Evolutionary conservation across 2,329 filamentous ascomycete species (phyloP).

Genomic region (Trichoderma sp.): DNA sequence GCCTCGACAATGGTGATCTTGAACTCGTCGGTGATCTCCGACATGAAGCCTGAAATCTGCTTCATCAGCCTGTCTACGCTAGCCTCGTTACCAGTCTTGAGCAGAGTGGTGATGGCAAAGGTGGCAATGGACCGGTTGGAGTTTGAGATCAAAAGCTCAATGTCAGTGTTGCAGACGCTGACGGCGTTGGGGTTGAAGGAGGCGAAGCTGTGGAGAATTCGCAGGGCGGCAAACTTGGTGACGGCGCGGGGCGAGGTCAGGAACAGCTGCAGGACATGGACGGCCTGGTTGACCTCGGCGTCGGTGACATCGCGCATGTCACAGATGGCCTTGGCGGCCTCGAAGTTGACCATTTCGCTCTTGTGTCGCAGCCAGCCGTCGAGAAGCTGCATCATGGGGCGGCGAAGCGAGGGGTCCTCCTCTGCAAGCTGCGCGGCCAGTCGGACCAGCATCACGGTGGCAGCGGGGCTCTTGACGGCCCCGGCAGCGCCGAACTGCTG

Average conservation of each 20-base stretch:
- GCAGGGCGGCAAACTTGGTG: slow-evolving; percentile 95
- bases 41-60: slow-evolving; percentile 98
- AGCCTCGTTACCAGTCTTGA: slow-evolving; percentile 97
- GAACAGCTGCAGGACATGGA: slow-evolving; percentile 95
- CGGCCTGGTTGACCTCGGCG: slow-evolving; percentile 84
- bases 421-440: slow-evolving; percentile 92
- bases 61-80: slow-evolving; percentile 98
- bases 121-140: slow-evolving; percentile 96
- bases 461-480: slow-evolving; percentile 91
- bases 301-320: slow-evolving; percentile 93
- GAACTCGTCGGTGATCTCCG: slow-evolving; percentile 98
- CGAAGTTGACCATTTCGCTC: slow-evolving; percentile 99
- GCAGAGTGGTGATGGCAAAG: slow-evolving; percentile 94
- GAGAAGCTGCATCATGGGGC: slow-evolving; percentile 95
- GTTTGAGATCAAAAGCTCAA: slow-evolving; percentile 95
- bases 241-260: slow-evolving; percentile 92
- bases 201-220: slow-evolving; percentile 94
- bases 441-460: slow-evolving; percentile 87
- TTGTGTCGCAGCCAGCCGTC: slow-evolving; percentile 98
- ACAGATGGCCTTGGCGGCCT: slow-evolving; percentile 97
- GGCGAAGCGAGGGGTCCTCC: slow-evolving; percentile 84
- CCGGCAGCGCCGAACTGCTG: slow-evolving; percentile 94
- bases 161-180: slow-evolving; percentile 92
- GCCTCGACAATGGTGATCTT: slow-evolving; percentile 99
- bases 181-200: slow-evolving; percentile 95